Percentiles rank a stretch among this genome's conserved stretches.
These are phyloP conservation scores for Russula vinacea DNA, from an alignment of 768 basidiomycete genomes.

Conservation along the genomic window DNA sequence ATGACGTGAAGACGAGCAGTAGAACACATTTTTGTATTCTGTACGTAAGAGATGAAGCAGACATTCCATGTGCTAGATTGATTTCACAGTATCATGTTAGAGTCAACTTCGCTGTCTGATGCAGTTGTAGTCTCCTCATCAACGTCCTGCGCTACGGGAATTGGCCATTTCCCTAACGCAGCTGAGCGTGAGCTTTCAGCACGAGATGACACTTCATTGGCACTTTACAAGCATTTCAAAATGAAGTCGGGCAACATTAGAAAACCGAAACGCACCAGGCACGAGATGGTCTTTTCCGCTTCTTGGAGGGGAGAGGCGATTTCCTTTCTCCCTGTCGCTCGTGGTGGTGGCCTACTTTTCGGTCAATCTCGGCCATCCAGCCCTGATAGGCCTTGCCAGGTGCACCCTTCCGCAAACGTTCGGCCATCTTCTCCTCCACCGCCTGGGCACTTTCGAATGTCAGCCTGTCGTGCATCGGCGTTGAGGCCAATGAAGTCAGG, in stretches of 20 bases:
- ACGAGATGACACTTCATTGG: not conserved
- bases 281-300: not conserved
- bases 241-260: too few species aligned
- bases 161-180: not conserved
- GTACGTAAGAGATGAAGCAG: not conserved
- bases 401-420: slow-evolving; percentile 2
- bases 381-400: slow-evolving; percentile 5
- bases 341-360: slow-evolving; percentile 7
- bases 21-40: not conserved
- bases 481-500: slow-evolving; percentile 11
- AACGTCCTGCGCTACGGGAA: not conserved
- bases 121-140: too few species aligned
- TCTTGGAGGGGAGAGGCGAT: not conserved
- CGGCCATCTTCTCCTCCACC: slow-evolving; percentile 19
- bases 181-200: slow-evolving; percentile 15
- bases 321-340: not conserved
- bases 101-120: not conserved
- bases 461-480: slow-evolving; percentile 22
- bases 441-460: slow-evolving; percentile 27
- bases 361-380: slow-evolving; percentile 19
- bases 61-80: not conserved
- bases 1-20: too few species aligned
- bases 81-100: not conserved
- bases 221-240: not conserved
- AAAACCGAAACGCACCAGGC: slow-evolving; percentile 6